Evolutionary conservation across 192 early-diverging fungal genomes (phyloP), one percentile per base, ranked within the genome.

Genomic region (Phlyctochytrium planicorne): DNA sequence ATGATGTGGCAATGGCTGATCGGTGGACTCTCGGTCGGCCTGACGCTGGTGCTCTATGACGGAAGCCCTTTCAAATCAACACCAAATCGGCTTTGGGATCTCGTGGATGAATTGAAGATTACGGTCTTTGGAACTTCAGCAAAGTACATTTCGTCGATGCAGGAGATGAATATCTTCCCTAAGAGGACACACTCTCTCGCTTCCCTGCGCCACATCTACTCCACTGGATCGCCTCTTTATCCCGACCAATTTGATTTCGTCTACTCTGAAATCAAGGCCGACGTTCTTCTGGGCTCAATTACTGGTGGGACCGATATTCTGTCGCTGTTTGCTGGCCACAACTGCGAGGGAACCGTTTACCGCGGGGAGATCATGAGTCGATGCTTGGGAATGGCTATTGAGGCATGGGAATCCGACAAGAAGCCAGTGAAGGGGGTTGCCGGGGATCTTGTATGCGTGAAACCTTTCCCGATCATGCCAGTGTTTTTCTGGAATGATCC

Each of bases 1-100:
- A 98, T 98, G 97, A 98, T 98, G 97, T 98, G 95, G 95, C 97
- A 98, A 78, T 98, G 97, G 97, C 86, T 97, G 30, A 84, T 95
- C 1, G 80, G 84, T 23, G 93, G 86, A 23, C 79, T 98, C n/a
- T 25, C 68, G 20, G 76, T 90, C 29, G 95, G 95, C 27, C 70
- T 81, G 2, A 90, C 93, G 3, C 81, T 95, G 52, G 90, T 95
- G 1, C 72, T 91, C 0, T 98, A 91, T 81, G 95, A 98, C 70
- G 97, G 97, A 33, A 94, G 90, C 37, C 97, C 95, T 1, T 94
- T 98, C 82, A 91, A 89, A 66, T 93, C 94, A 2, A 74, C 82
- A n/a, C 79, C 91, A 2, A 61, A 76, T 37, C 79, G 84, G 0
- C 76, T 98, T 56, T 97, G 91, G 91, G 78, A 89, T 27, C 77